Percentiles rank a stretch among this genome's conserved stretches.
phyloP scores from a whole-genome alignment of 768 basidiomycete species.

The Hydnomerulius pinastri region DNA sequence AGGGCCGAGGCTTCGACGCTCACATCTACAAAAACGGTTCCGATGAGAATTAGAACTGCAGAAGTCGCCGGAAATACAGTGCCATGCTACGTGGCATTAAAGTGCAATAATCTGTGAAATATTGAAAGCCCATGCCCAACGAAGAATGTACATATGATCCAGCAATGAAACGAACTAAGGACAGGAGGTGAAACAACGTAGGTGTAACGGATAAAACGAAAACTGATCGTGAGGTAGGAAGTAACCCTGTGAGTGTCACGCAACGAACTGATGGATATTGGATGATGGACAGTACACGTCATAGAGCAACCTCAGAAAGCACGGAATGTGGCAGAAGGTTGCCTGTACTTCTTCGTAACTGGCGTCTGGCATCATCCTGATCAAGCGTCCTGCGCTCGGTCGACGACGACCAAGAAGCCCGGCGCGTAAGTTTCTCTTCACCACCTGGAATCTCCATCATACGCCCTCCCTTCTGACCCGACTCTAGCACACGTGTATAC shows the following conservation, averaged over 20 bases:
- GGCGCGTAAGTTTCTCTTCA: constrained; percentile 15
- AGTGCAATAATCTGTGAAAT: neutral
- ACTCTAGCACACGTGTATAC: constrained; percentile 9
- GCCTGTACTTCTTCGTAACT: constrained; percentile 25
- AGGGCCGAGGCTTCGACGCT: no score
- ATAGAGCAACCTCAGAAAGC: constrained; percentile 68
- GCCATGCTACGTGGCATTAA: neutral
- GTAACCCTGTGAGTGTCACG: neutral
- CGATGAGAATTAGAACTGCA: neutral
- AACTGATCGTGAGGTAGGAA: neutral
- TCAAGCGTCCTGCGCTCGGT: constrained; percentile 22
- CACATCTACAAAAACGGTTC: no score
- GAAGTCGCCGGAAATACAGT: neutral
- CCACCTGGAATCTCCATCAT: neutral
- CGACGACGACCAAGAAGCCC: constrained; percentile 28
- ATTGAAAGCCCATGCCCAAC: neutral
- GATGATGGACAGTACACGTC: neutral
- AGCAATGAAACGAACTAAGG: neutral
- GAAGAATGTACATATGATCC: neutral
- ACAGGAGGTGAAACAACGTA: neutral
- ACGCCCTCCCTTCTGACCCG: constrained; percentile 1
- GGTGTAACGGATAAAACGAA: neutral
- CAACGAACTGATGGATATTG: neutral
- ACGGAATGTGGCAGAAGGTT: constrained; percentile 47
- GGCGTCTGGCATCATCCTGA: neutral